These are phyloP conservation scores for Emydomyces testavorans DNA, from an alignment of 2,329 filamentous ascomycete genomes.

Conservation along the genomic window DNA sequence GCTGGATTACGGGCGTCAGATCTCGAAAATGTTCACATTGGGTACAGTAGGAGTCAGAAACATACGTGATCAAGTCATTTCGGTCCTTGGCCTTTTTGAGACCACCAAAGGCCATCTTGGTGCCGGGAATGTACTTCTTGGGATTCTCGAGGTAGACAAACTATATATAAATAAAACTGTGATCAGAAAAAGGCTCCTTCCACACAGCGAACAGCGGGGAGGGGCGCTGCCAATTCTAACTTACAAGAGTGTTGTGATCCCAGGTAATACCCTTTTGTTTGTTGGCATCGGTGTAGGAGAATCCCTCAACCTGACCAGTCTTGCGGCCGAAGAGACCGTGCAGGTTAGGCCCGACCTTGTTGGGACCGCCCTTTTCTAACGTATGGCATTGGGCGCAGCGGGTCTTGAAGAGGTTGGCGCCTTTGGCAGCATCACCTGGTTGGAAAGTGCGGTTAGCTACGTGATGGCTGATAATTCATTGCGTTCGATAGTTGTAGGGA, in stretches of 20 bases:
- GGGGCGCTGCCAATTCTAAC: too few relatives aligned
- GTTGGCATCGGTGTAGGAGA: conserved; percentile 98
- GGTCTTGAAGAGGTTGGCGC: conserved; percentile 41
- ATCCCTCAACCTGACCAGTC: conserved; percentile 81
- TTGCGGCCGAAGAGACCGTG: conserved; percentile 97
- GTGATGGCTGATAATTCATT: too few relatives aligned
- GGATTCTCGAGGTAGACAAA: conserved; percentile 99
- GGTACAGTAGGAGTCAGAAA: conserved; percentile 23
- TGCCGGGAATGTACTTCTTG: conserved; percentile 99
- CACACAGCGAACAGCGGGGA: too few relatives aligned
- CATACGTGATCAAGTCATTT: conserved; percentile 95
- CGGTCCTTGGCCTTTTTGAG: conserved; percentile 99
- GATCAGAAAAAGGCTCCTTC: too few relatives aligned
- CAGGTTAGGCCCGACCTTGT: conserved; percentile 97
- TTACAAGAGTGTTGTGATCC: conserved; percentile 73
- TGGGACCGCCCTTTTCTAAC: conserved; percentile 74
- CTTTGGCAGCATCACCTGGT: conserved; percentile 16
- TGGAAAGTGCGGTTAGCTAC: conserved; percentile 12
- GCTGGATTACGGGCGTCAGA: background rate
- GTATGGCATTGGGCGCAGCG: conserved; percentile 98
- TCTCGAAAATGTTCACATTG: too few relatives aligned
- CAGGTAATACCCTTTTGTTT: conserved; percentile 89
- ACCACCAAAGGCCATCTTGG: conserved; percentile 99
- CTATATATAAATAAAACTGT: conserved; percentile 33
- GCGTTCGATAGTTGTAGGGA: too few relatives aligned